Evolutionary conservation across 352 stramenopile species (phyloP), one percentile per base, ranked within the genome.

Genomic region (Phytopythium cucurbitacearum): DNA sequence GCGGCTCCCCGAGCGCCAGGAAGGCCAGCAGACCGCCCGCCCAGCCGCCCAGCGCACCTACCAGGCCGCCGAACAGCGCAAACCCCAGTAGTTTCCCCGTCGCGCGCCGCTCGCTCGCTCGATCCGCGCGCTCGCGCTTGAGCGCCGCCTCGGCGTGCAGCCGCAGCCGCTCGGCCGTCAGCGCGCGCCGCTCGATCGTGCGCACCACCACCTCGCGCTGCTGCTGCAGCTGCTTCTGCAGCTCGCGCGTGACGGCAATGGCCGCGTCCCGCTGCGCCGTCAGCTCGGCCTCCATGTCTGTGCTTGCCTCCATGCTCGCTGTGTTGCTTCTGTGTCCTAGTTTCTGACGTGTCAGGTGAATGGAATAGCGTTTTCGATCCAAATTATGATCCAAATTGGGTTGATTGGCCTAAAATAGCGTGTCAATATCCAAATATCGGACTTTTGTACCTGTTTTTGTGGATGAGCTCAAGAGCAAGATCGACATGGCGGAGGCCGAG

Each of bases 171-270:
- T 90, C 80, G 21, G 80, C 76, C 34, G 69, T 87, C 11, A 87
- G 71, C 56, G 80, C 78, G n/a, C 80, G 75, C 3, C 80, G 73
- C 64, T 89, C 79, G 40, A 86, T 69, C 12, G 60, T 85, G 39
- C 62, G 57, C 64, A 87, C 80, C 15, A 85, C 51, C 12, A 70
- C 53, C 45, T 76, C 68, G 28, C 71, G 70, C 41, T 83, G 64
- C 7, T 47, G 65, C 49, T 87, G 68, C 55, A 87, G 53, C 55
- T 90, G 73, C 11, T 71, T 65, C 64, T 88, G 80, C 21, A 90
- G 66, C 67, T 90, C 80, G 55, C 84, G 83, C 15, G 74, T 84
- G 49, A 90, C 80, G 47, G 80, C 80, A 53, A 90, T 85, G 36
- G 80, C 80, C 21, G 80, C 80, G 44, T 90, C 80, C 38, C 80